phyloP scores from a whole-genome alignment of 1,139 yeast species.

The Geotrichum bryndzae region DNA sequence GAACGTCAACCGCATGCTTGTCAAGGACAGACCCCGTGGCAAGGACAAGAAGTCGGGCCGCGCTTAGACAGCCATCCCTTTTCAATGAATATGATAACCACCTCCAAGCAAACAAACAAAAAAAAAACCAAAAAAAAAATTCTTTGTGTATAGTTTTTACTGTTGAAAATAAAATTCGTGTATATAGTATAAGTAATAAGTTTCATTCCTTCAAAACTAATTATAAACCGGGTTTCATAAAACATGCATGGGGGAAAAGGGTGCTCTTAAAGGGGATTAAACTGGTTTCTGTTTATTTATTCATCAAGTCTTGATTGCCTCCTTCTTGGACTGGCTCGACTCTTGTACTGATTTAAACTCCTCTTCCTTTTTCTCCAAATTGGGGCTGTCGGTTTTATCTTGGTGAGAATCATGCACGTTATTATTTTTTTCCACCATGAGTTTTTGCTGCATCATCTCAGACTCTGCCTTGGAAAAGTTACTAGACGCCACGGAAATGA shows the following conservation, averaged over 20 bases:
- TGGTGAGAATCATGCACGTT: neutral
- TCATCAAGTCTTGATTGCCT: neutral
- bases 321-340: neutral
- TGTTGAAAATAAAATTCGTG: neutral
- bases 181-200: neutral
- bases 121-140: neutral
- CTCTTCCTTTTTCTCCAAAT: neutral
- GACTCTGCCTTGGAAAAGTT: neutral
- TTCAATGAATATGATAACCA: neutral
- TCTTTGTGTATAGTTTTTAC: neutral
- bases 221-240: neutral
- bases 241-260: neutral
- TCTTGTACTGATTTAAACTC: neutral
- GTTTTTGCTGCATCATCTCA: neutral
- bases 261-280: neutral
- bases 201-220: neutral
- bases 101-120: neutral
- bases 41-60: constrained; percentile 23
- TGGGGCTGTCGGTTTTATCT: neutral
- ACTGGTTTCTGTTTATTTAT: neutral
- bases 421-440: neutral
- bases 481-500: neutral
- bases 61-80: constrained; percentile 5
- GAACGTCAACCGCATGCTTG: constrained; percentile 73
- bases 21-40: constrained; percentile 54